Conservation (phyloP, 805 yeast genomes). For the Torulaspora gathmanii region DNA sequence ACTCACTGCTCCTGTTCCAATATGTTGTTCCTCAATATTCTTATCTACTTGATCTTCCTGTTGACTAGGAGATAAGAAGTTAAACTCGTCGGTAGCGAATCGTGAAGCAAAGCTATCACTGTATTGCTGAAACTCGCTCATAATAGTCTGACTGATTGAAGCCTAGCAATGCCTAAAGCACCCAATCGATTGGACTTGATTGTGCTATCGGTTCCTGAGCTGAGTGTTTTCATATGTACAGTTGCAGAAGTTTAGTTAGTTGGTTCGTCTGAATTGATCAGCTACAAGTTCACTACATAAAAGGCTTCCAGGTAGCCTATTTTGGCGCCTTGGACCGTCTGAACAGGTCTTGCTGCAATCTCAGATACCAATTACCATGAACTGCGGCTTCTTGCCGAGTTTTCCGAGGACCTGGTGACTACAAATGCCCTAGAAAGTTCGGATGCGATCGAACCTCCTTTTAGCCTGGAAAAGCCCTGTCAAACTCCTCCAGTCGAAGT, state of each 20-base stretch:
- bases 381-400: no score
- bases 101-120: slow-evolving; percentile 15
- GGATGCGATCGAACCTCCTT: no score
- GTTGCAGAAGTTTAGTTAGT: not conserved
- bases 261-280: slow-evolving; percentile 6
- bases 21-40: not conserved
- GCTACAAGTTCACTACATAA: not conserved
- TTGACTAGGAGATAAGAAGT: slow-evolving; percentile 10
- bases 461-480: no score
- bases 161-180: not conserved
- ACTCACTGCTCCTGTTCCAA: not conserved
- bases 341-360: no score
- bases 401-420: no score
- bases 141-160: not conserved
- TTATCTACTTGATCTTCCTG: slow-evolving; percentile 4
- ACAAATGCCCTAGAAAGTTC: no score
- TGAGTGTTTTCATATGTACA: not conserved
- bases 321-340: no score
- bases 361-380: not conserved
- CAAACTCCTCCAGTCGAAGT: no score
- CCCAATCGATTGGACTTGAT: not conserved
- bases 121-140: slow-evolving; percentile 11
- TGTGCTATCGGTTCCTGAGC: not conserved
- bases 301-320: not conserved
- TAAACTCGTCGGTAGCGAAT: slow-evolving; percentile 12